Conservation (phyloP, 108 stramenopile species). For the Pinguiococcus pyrenoidosus region DNA sequence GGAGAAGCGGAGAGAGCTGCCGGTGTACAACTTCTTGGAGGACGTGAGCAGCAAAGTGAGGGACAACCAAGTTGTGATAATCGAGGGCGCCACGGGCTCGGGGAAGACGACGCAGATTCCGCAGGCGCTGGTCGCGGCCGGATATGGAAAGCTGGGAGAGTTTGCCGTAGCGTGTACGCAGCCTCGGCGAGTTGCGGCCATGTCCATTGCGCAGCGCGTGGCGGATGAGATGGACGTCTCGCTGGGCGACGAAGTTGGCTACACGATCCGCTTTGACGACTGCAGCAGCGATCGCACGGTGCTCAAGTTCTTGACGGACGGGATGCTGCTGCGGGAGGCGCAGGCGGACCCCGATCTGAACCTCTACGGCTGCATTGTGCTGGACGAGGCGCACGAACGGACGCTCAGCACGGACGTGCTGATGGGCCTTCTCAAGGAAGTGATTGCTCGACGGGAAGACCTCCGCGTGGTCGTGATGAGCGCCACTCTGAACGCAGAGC, state of each 20-base stretch:
- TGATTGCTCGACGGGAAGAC: conserved; percentile 63
- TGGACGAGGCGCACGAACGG: conserved; percentile 98
- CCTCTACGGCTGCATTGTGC: conserved; percentile 75
- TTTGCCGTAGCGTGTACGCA: conserved; percentile 85
- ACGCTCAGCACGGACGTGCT: conserved; percentile 96
- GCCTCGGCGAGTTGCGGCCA: conserved; percentile 95
- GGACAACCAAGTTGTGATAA: conserved; percentile 76
- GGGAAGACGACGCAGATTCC: conserved; percentile 92
- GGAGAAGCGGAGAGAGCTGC: conserved; percentile 65
- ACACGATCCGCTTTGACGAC: conserved; percentile 98
- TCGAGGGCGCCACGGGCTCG: conserved; percentile 92
- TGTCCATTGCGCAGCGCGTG: conserved; percentile 87
- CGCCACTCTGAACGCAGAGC: conserved; percentile 92
- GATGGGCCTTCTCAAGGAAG: conserved; percentile 94
- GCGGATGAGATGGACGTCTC: conserved; percentile 97
- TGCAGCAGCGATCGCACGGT: conserved; percentile 54
- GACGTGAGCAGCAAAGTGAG: conserved; percentile 64
- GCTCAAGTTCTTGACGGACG: conserved; percentile 78
- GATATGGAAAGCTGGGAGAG: conserved; percentile 27
- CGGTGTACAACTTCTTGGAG: conserved; percentile 87
- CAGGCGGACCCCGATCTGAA: conserved; percentile 87
- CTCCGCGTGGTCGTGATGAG: conserved; percentile 93
- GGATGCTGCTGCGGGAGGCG: conserved; percentile 59
- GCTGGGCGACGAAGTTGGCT: conserved; percentile 87
- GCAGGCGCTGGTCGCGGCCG: conserved; percentile 78